Evolutionary conservation across 1,284 basidiomycete genomes (phyloP).

Genomic region (Rhodotorula sp.): DNA sequence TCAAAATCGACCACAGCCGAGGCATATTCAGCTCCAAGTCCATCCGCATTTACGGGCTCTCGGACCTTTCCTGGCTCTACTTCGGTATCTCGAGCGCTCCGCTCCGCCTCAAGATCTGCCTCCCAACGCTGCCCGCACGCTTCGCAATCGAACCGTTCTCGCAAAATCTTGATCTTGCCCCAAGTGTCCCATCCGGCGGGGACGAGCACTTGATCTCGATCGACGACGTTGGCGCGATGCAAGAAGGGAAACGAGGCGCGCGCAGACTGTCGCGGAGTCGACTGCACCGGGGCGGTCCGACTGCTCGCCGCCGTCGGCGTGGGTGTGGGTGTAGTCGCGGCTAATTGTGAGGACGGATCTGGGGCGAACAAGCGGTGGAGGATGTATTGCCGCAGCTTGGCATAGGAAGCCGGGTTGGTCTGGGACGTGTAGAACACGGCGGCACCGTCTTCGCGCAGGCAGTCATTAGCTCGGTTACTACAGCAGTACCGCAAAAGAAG

Average conservation of each 20-base stretch:
- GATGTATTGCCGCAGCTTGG: constrained; percentile 77
- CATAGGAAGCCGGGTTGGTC: constrained; percentile 68
- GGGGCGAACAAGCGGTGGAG: constrained; percentile 78
- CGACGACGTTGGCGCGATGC: constrained; percentile 83
- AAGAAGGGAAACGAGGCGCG: constrained; percentile 80
- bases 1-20: constrained; percentile 50
- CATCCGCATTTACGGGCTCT: constrained; percentile 57
- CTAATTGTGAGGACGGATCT: constrained; percentile 4
- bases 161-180: constrained; percentile 88
- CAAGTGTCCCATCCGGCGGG: constrained; percentile 97
- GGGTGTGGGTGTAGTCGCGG: neutral
- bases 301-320: constrained; percentile 43
- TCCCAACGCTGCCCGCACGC: constrained; percentile 82
- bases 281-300: neutral
- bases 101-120: constrained; percentile 44
- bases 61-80: constrained; percentile 55
- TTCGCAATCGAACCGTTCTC: constrained; percentile 86
- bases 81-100: neutral
- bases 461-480: no score
- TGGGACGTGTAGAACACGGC: constrained; percentile 86
- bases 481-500: no score
- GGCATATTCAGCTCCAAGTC: constrained; percentile 58
- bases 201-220: constrained; percentile 85
- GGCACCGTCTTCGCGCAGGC: constrained; percentile 68
- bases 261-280: constrained; percentile 47